Percentiles rank a stretch among this genome's conserved stretches.
Evolutionary conservation across 306 rosid species (phyloP).

Genomic region (Mimosa pudica): DNA sequence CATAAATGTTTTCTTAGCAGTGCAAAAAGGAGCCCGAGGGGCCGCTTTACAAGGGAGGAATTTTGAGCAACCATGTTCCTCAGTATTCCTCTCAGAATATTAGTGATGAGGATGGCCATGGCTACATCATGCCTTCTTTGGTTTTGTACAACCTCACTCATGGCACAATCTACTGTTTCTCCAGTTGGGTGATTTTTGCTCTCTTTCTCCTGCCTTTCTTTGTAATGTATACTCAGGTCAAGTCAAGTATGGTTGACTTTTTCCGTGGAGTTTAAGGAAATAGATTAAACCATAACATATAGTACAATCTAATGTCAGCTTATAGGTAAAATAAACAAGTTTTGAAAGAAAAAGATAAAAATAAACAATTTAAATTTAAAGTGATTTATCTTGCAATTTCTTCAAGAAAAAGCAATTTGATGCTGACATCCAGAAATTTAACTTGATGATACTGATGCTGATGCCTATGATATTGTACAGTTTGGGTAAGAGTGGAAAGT

Average conservation of each 20-base stretch:
- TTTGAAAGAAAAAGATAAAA: too few relatives aligned
- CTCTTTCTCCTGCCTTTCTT: neutral
- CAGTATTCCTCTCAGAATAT: neutral
- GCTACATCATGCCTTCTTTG: constrained; percentile 47
- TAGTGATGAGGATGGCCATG: constrained; percentile 2
- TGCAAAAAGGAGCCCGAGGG: constrained; percentile 64
- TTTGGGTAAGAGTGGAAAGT: constrained; percentile 67
- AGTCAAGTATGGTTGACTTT: too few relatives aligned
- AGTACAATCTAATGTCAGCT: too few relatives aligned
- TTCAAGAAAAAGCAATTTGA: too few relatives aligned
- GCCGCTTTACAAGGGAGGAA: constrained; percentile 76
- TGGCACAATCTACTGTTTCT: constrained; percentile 61
- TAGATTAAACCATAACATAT: too few relatives aligned
- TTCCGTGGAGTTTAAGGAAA: too few relatives aligned
- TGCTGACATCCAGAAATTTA: neutral
- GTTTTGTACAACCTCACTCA: constrained; percentile 56
- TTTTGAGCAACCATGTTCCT: constrained; percentile 36
- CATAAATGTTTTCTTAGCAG: constrained; percentile 40
- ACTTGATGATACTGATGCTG: neutral
- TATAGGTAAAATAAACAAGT: too few relatives aligned
- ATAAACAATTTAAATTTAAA: too few relatives aligned
- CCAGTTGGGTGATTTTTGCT: constrained; percentile 46
- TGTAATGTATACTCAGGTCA: neutral
- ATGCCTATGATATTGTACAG: constrained; percentile 34
- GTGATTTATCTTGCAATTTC: too few relatives aligned